These are phyloP conservation scores for Acanthamoeba royreba DNA, from an alignment of 208 protist genomes.

Conservation along the genomic window DNA sequence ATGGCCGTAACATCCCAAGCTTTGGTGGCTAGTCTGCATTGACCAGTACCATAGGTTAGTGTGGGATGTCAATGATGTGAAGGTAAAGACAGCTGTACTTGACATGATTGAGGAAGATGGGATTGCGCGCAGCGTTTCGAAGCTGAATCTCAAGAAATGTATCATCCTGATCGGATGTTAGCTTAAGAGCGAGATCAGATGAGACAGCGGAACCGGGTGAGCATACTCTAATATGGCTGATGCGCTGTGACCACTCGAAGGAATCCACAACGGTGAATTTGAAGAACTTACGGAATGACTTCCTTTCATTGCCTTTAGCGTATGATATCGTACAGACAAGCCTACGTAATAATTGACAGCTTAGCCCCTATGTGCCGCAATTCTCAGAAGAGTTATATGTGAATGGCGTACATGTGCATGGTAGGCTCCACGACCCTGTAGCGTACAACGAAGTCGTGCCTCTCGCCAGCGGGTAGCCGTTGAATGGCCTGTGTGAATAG, in stretches of 20 bases:
- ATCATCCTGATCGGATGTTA: not conserved
- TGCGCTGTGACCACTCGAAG: not conserved
- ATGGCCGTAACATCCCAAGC: not conserved
- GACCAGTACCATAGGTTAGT: not conserved
- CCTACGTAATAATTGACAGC: not conserved
- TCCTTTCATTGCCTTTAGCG: not conserved
- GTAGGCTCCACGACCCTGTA: not conserved
- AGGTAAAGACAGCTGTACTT: not conserved
- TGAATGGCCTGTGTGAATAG: not conserved
- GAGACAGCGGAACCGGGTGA: no score
- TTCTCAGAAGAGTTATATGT: no score
- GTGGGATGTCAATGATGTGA: not conserved
- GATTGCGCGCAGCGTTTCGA: not conserved
- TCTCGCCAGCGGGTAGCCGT: not conserved
- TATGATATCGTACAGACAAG: not conserved
- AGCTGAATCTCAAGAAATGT: not conserved
- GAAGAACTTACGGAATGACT: slow-evolving; percentile 17
- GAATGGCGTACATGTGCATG: not conserved
- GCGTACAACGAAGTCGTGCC: not conserved
- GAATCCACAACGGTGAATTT: not conserved
- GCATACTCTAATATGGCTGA: not conserved
- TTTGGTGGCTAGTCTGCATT: not conserved
- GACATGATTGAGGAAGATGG: not conserved
- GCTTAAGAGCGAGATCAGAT: not conserved
- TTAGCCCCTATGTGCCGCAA: no score